These are phyloP conservation scores for Pichia occidentalis DNA, from an alignment of 805 yeast genomes.

Conservation along the genomic window DNA sequence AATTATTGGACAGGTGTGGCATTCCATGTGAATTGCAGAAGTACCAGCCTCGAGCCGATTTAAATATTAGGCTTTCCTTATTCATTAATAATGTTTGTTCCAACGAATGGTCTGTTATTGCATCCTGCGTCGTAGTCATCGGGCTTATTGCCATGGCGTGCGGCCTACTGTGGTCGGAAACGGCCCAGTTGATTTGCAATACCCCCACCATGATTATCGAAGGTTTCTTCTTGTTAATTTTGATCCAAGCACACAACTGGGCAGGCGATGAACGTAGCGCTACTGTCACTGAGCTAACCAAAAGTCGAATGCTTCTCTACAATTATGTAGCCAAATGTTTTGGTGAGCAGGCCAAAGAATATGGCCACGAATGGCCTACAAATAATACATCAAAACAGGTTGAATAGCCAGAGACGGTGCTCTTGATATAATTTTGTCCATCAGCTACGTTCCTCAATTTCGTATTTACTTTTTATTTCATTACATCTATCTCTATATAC, in stretches of 20 bases:
- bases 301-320: conserved; percentile 10
- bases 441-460: not conserved
- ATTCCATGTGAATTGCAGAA: conserved; percentile 16
- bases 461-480: too few species aligned
- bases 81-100: conserved; percentile 29
- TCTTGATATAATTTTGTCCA: too few species aligned
- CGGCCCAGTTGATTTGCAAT: conserved; percentile 36
- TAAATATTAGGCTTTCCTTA: conserved; percentile 14
- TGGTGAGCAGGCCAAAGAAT: not conserved
- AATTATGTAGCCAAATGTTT: conserved; percentile 5
- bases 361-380: too few species aligned
- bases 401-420: too few species aligned
- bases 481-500: too few species aligned
- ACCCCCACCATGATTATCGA: conserved; percentile 41
- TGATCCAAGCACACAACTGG: conserved; percentile 34
- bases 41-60: conserved; percentile 3
- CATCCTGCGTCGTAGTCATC: conserved; percentile 25
- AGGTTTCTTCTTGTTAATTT: conserved; percentile 34
- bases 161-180: conserved; percentile 32
- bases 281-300: conserved; percentile 11
- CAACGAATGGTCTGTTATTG: conserved; percentile 28
- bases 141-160: conserved; percentile 30
- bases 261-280: conserved; percentile 16
- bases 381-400: not conserved
- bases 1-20: conserved; percentile 25